These are phyloP conservation scores for Penicillium sp. DNA, from an alignment of 2,329 filamentous ascomycete genomes.

Conservation along the genomic window DNA sequence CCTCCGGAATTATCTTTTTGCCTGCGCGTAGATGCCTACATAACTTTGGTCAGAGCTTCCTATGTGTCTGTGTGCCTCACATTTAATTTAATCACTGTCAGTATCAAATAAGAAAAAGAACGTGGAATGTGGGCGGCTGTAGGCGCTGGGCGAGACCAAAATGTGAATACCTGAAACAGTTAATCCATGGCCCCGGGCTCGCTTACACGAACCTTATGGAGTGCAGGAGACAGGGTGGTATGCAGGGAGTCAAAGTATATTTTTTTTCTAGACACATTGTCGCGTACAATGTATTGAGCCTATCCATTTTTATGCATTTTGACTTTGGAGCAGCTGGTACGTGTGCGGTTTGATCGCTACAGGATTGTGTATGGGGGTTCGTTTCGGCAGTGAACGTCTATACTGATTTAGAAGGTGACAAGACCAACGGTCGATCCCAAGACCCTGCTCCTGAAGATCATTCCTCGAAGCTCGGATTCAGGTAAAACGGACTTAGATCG, in stretches of 20 bases:
- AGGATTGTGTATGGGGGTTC: background rate
- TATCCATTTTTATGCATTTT: background rate
- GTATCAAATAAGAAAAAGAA: background rate
- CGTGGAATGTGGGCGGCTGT: conserved; percentile 14
- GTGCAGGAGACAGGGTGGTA: background rate
- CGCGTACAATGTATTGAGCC: background rate
- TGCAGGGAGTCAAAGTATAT: background rate
- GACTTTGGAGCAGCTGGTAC: background rate
- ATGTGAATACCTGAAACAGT: background rate
- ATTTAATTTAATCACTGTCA: background rate
- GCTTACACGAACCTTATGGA: conserved; percentile 21
- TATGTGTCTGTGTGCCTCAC: background rate
- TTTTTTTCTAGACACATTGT: background rate
- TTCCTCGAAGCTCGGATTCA: conserved; percentile 2
- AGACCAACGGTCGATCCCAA: conserved; percentile 3
- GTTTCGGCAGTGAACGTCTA: background rate
- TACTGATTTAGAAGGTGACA: conserved; percentile 1
- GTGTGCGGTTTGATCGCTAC: background rate
- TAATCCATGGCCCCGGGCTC: conserved; percentile 11
- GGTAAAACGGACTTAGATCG: conserved; percentile 19
- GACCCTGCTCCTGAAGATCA: conserved; percentile 14
- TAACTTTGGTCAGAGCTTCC: background rate
- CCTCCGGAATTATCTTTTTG: conserved; percentile 1
- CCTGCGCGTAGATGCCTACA: background rate
- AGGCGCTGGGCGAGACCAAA: conserved; percentile 19